These are phyloP conservation scores for Tetrahymena malaccensis DNA, from an alignment of 73 alveolate genomes.

Conservation along the genomic window DNA sequence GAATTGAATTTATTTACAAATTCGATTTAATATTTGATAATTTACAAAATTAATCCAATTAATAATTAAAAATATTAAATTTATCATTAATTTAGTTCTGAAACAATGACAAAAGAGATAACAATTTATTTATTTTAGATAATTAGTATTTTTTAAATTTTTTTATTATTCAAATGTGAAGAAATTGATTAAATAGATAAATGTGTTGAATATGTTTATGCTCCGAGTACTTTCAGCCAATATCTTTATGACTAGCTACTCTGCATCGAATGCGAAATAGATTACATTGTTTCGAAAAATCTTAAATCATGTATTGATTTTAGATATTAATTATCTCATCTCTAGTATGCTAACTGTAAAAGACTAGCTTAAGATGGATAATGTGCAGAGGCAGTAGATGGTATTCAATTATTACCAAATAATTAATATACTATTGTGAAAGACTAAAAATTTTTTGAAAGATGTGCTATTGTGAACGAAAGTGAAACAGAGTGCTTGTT, in stretches of 20 bases:
- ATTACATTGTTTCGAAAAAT: not conserved
- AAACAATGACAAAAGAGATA: too few relatives aligned
- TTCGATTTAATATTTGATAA: too few relatives aligned
- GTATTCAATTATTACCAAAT: not conserved
- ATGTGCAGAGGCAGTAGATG: not conserved
- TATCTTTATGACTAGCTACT: not conserved
- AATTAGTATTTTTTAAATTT: too few relatives aligned
- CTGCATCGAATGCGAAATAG: not conserved
- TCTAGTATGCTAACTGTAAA: not conserved
- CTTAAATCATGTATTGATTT: not conserved
- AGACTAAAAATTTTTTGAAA: not conserved
- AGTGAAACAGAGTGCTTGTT: not conserved
- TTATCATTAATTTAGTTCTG: too few relatives aligned
- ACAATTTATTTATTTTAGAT: too few relatives aligned
- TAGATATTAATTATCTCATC: not conserved
- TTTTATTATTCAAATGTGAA: not conserved
- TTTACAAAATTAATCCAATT: too few relatives aligned
- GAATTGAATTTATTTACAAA: too few relatives aligned
- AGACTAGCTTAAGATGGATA: not conserved
- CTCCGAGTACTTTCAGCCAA: not conserved
- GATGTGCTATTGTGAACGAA: not conserved
- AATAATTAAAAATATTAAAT: too few relatives aligned
- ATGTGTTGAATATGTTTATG: not conserved
- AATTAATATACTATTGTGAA: not conserved
- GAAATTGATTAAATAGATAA: not conserved